Evolutionary conservation across 371 early-diverging fungal genomes (phyloP).

Genomic region (Mucor indicus): DNA sequence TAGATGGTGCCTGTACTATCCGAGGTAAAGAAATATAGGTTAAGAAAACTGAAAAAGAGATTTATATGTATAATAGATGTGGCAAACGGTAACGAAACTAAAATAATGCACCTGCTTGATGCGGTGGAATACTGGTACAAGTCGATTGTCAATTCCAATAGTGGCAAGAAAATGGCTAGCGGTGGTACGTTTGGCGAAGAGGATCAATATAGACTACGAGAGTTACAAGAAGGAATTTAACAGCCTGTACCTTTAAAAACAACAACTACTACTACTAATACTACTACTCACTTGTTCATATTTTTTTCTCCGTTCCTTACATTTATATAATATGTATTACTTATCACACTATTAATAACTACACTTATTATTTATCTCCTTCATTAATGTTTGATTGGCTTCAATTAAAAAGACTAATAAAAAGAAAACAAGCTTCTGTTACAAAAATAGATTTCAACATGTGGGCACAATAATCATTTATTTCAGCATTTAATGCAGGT

Average conservation of each 20-base stretch:
- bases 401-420: too few relatives aligned
- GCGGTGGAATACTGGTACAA: slow-evolving; percentile 30
- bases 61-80: slow-evolving; percentile 22
- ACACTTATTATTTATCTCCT: too few relatives aligned
- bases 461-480: too few relatives aligned
- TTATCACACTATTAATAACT: too few relatives aligned
- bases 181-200: slow-evolving; percentile 32
- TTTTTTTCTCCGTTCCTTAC: too few relatives aligned
- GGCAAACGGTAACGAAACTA: slow-evolving; percentile 46
- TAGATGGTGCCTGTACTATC: slow-evolving; percentile 53
- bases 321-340: too few relatives aligned
- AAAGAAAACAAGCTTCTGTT: too few relatives aligned
- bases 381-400: too few relatives aligned
- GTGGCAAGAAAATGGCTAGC: slow-evolving; percentile 23
- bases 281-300: too few relatives aligned
- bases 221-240: slow-evolving; percentile 10
- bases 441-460: too few relatives aligned
- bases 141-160: neutral
- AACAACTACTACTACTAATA: too few relatives aligned
- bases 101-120: slow-evolving; percentile 41
- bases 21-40: slow-evolving; percentile 32
- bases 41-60: neutral
- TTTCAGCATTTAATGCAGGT: slow-evolving; percentile 8
- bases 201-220: slow-evolving; percentile 18
- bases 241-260: too few relatives aligned